phyloP scores from a whole-genome alignment of 306 rosid genomes.

The Amphicarpaea edgeworthii region DNA sequence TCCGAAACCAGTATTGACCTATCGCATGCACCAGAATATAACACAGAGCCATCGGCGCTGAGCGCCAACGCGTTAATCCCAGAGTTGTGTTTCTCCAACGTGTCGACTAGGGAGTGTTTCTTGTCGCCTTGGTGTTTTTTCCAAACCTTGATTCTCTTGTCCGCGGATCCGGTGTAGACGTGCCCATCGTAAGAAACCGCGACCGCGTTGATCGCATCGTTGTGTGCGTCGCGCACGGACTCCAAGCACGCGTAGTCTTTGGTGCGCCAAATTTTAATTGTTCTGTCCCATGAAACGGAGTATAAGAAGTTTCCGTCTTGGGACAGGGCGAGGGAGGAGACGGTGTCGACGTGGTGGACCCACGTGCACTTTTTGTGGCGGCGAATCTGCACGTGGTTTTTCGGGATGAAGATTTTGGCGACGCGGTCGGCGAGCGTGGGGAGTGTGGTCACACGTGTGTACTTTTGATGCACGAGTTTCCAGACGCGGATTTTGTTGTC shows the following conservation, averaged over 20 bases:
- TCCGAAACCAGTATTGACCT: constrained; percentile 82
- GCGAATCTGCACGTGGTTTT: constrained; percentile 77
- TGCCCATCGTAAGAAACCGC: constrained; percentile 66
- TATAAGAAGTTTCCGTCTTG: constrained; percentile 66
- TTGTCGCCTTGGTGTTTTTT: constrained; percentile 55
- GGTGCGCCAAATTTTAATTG: constrained; percentile 84
- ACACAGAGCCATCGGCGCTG: constrained; percentile 59
- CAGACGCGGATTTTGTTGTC: constrained; percentile 91
- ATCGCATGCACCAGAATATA: constrained; percentile 91
- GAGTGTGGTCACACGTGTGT: constrained; percentile 73
- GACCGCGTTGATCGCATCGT: constrained; percentile 87
- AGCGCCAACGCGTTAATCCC: constrained; percentile 88
- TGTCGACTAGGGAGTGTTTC: constrained; percentile 58
- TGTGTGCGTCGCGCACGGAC: constrained; percentile 75
- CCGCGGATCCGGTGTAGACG: constrained; percentile 89
- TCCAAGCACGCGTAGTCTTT: constrained; percentile 82
- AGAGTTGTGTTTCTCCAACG: constrained; percentile 75
- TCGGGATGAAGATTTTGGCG: constrained; percentile 59
- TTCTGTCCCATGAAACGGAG: constrained; percentile 94
- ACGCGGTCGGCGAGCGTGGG: constrained; percentile 85
- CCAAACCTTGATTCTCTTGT: constrained; percentile 86
- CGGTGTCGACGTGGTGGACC: constrained; percentile 94
- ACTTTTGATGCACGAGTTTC: constrained; percentile 69
- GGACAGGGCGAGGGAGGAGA: constrained; percentile 82
- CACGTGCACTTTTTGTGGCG: constrained; percentile 88